Conservation (phyloP, 2,329 filamentous ascomycete genomes). For the Aspergillus transmontanensis region DNA sequence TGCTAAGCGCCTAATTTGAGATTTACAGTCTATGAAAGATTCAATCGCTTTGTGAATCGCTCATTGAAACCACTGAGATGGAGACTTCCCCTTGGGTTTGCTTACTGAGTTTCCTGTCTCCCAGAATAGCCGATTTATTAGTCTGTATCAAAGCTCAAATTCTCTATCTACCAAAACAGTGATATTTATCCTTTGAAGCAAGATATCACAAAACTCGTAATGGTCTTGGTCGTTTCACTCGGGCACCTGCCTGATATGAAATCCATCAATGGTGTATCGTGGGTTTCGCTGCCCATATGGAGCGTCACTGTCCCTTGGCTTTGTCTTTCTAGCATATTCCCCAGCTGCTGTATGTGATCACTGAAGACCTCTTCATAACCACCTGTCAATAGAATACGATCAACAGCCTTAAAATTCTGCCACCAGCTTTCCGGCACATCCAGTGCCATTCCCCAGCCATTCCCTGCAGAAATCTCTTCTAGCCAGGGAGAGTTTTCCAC, state of each 20-base stretch:
- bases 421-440: conserved; percentile 27
- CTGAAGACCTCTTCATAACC: conserved; percentile 26
- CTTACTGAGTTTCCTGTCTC: no score
- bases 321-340: conserved; percentile 8
- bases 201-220: no score
- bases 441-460: conserved; percentile 28
- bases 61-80: no score
- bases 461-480: conserved; percentile 18
- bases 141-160: no score
- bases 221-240: no score
- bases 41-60: no score
- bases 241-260: conserved; percentile 7
- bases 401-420: conserved; percentile 14
- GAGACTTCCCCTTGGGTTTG: no score
- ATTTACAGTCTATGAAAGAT: no score
- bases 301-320: conserved; percentile 8
- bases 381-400: conserved; percentile 20
- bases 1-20: no score
- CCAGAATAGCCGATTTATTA: no score
- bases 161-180: no score
- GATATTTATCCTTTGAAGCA: no score
- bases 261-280: conserved; percentile 28
- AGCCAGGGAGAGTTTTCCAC: conserved; percentile 22
- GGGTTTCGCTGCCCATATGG: conserved; percentile 22
- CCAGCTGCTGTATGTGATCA: conserved; percentile 22